Evolutionary conservation across 495 filamentous ascomycete genomes (phyloP), one percentile per base, ranked within the genome.

Genomic region (Daldinia decipiens): DNA sequence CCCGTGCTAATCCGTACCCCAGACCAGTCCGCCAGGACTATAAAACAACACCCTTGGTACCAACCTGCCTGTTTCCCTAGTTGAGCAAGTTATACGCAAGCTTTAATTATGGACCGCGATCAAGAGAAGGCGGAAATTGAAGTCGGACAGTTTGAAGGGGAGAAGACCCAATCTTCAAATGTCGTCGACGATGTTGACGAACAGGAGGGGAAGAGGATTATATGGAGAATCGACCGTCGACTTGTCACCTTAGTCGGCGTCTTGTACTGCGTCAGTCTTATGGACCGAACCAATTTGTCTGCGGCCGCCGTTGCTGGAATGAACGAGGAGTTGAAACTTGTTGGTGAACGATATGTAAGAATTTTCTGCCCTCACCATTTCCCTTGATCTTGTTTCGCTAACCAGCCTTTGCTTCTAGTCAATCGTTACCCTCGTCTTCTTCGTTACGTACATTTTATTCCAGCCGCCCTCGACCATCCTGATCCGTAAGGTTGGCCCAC

Each of bases 241-340:
- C 79, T 91, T n/a, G 85, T 91, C 54, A 77, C 81, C 0, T 85
- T 86, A 29, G 80, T 84, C 1, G 88, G 89, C 1, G 69, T 87
- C 63, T 79, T 88, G 63, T 90, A 90, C 68, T 88, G 86, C 66
- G 79, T 89, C 64, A 85, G 82, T 60, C 72, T 90, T 54, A 88
- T 91, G 82, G 88, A 90, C 72, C 79, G 88, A 5, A 88, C 86
- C 5, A 91, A 91, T 67, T 53, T 90, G 55, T 84, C 82, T 38
- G 80, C 80, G 40, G 88, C 87, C 17, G 82, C 83, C 6, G 79
- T 90, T 56, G 87, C 87, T 36, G 88, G 72, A 13, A 80, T 89
- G 82, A 78, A 76, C n/a, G 65, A 81, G 15, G 87, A 88, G 21
- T 72, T 89, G 59, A 54, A 75, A 0, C 62, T 89, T 17, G 60